Conservation (phyloP, 768 basidiomycete species). For the Cystobasidium ongulense region DNA sequence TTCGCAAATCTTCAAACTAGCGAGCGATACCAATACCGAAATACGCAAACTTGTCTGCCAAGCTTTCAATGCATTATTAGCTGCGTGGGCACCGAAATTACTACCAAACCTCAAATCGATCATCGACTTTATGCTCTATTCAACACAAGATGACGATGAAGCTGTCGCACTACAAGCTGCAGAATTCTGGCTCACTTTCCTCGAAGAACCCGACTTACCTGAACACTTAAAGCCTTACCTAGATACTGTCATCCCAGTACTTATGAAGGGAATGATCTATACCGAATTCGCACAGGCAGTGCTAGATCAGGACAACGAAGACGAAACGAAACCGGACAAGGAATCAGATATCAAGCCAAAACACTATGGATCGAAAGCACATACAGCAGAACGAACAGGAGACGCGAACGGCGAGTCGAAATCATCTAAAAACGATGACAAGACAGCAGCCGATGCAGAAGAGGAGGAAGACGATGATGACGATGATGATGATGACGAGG, state of each 20-base stretch:
- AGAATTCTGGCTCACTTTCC: slow-evolving; percentile 99
- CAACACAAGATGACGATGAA: slow-evolving; percentile 71
- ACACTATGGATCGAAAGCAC: slow-evolving; percentile 71
- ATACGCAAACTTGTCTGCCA: slow-evolving; percentile 94
- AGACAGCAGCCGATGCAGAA: slow-evolving; percentile 51
- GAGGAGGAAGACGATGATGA: slow-evolving; percentile 86
- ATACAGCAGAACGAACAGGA: slow-evolving; percentile 64
- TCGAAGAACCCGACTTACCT: slow-evolving; percentile 82
- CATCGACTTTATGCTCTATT: slow-evolving; percentile 97
- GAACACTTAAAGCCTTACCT: slow-evolving; percentile 76
- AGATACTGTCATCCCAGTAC: slow-evolving; percentile 81
- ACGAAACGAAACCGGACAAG: slow-evolving; percentile 76
- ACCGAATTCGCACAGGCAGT: slow-evolving; percentile 91
- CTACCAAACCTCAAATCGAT: slow-evolving; percentile 93
- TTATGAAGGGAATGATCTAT: slow-evolving; percentile 96
- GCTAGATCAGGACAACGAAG: slow-evolving; percentile 84
- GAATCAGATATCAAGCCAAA: slow-evolving; percentile 93
- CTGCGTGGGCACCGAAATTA: slow-evolving; percentile 86
- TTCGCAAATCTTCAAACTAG: slow-evolving; percentile 83
- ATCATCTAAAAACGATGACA: slow-evolving; percentile 19
- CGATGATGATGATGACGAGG: slow-evolving; percentile 78
- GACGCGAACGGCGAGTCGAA: slow-evolving; percentile 41
- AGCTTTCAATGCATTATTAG: slow-evolving; percentile 83
- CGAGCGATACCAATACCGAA: slow-evolving; percentile 84
- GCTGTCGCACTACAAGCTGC: slow-evolving; percentile 95